Evolutionary conservation across 306 rosid genomes (phyloP).

Genomic region (Ceratonia siliqua): DNA sequence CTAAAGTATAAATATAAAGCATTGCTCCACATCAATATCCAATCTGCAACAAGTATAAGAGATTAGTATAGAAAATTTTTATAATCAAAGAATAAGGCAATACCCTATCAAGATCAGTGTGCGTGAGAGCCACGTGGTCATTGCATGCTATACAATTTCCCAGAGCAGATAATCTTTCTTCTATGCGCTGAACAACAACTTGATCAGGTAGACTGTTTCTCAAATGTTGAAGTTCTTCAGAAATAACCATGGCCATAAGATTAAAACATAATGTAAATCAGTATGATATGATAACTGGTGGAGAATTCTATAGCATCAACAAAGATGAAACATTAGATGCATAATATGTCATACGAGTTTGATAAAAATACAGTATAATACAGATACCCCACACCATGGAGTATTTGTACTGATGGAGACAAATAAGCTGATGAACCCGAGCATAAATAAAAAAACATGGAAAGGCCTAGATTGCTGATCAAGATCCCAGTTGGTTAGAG

Average conservation of each 20-base stretch:
- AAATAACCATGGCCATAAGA: conserved; percentile 9
- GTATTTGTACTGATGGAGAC: background rate
- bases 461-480: background rate
- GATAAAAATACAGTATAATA: background rate
- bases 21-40: conserved; percentile 10
- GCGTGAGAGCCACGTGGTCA: conserved; percentile 86
- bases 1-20: background rate
- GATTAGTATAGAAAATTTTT: background rate
- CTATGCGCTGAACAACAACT: conserved; percentile 80
- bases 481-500: background rate
- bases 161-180: conserved; percentile 77
- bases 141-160: conserved; percentile 88
- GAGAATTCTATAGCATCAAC: background rate
- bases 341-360: background rate
- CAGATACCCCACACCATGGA: background rate
- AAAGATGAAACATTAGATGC: conserved; percentile 7
- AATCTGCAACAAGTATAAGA: background rate
- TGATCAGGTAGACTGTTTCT: conserved; percentile 82
- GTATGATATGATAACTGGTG: background rate
- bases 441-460: background rate
- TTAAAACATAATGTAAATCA: conserved; percentile 12
- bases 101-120: conserved; percentile 85
- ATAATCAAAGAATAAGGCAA: background rate
- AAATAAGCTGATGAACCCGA: background rate
- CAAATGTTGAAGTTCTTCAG: conserved; percentile 86